phyloP scores from a whole-genome alignment of 2,329 filamentous ascomycete species.

The Neofusicoccum laricinum region DNA sequence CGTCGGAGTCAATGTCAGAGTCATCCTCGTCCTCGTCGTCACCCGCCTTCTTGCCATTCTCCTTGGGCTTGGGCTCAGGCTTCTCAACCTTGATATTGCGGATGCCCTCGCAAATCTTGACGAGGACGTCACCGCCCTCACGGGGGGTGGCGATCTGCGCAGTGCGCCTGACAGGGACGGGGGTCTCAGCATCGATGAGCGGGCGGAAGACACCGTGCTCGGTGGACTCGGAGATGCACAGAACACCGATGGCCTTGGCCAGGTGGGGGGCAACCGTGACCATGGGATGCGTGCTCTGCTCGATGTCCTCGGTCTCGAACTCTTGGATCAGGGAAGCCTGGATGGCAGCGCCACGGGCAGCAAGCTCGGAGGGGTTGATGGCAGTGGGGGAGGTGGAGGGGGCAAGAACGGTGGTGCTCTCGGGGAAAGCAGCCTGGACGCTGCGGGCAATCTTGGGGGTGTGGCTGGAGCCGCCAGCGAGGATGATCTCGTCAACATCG shows the following conservation, averaged over 20 bases:
- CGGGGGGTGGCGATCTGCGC: slow-evolving; percentile 74
- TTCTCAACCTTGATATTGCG: slow-evolving; percentile 93
- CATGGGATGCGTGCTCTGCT: slow-evolving; percentile 91
- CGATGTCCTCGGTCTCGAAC: slow-evolving; percentile 89
- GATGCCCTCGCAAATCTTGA: slow-evolving; percentile 84
- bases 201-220: slow-evolving; percentile 70
- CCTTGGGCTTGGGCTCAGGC: slow-evolving; percentile 74
- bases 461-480: slow-evolving; percentile 88
- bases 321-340: slow-evolving; percentile 93
- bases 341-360: slow-evolving; percentile 86
- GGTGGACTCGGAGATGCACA: slow-evolving; percentile 60
- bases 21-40: slow-evolving; percentile 63
- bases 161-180: slow-evolving; percentile 82
- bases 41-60: slow-evolving; percentile 58
- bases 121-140: slow-evolving; percentile 79
- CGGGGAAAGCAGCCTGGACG: slow-evolving; percentile 75
- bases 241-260: slow-evolving; percentile 80
- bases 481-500: slow-evolving; percentile 91
- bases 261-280: slow-evolving; percentile 94
- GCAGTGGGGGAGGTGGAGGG: slow-evolving; percentile 74
- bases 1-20: slow-evolving; percentile 21
- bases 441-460: slow-evolving; percentile 89
- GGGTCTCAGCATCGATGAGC: slow-evolving; percentile 81
- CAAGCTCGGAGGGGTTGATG: slow-evolving; percentile 90
- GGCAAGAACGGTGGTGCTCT: slow-evolving; percentile 73